phyloP scores from a whole-genome alignment of 176 grass and related monocot species.

The Tillandsia fasciculata region DNA sequence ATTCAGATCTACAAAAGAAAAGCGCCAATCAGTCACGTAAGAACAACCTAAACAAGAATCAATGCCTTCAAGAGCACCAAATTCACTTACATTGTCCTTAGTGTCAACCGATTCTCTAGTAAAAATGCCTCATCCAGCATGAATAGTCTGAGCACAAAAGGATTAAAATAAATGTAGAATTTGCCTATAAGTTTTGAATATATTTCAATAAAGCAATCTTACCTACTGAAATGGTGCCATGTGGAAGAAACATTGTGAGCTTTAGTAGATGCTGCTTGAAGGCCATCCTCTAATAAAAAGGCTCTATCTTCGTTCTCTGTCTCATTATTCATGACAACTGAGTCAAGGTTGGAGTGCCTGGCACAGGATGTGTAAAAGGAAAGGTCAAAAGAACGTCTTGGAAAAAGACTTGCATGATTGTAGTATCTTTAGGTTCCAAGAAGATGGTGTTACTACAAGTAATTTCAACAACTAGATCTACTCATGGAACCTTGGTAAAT shows the following conservation, averaged over 20 bases:
- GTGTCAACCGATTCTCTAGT: conserved; percentile 63
- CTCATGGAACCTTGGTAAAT: too few species aligned
- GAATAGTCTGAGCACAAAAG: conserved; percentile 53
- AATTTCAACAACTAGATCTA: too few species aligned
- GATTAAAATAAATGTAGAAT: conserved; percentile 8
- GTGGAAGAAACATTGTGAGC: conserved; percentile 42
- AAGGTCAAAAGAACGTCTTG: conserved; percentile 20
- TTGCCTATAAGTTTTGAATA: conserved; percentile 17
- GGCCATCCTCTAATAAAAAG: conserved; percentile 62
- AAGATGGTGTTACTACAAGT: too few species aligned
- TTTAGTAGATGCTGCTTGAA: conserved; percentile 41
- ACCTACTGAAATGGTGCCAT: conserved; percentile 66
- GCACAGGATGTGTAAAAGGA: conserved; percentile 21
- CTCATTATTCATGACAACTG: conserved; percentile 52
- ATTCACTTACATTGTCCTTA: conserved; percentile 71
- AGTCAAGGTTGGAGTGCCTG: conserved; percentile 67
- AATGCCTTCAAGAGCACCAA: conserved; percentile 4
- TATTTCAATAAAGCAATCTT: conserved; percentile 1
- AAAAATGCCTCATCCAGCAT: conserved; percentile 66
- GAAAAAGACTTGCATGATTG: conserved; percentile 4
- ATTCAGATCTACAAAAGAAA: conserved; percentile 67
- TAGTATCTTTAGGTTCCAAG: too few species aligned
- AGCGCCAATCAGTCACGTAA: conserved; percentile 22
- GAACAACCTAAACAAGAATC: not conserved
- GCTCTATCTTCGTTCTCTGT: conserved; percentile 52